Percentiles rank a stretch among this genome's conserved stretches.
Conservation (phyloP, 2,329 filamentous ascomycete genomes). For the Remersonia thermophila region DNA sequence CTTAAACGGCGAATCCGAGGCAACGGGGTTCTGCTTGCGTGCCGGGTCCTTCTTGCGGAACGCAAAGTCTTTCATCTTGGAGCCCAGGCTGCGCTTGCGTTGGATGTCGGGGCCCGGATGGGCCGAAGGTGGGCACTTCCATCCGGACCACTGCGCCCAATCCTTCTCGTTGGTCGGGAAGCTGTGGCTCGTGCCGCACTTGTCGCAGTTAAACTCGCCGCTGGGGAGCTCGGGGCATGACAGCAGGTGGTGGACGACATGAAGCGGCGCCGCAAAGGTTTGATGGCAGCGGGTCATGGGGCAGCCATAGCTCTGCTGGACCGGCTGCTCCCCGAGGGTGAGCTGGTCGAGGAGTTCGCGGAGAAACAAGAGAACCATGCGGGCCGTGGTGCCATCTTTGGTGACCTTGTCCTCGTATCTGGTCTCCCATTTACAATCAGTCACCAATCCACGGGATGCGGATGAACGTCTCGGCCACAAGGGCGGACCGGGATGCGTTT, state of each 20-base stretch:
- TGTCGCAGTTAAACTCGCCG: constrained; percentile 21
- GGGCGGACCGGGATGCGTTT: neutral
- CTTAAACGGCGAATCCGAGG: constrained; percentile 8
- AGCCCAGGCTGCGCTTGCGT: constrained; percentile 18
- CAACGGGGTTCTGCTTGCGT: constrained; percentile 7
- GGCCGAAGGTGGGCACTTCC: constrained; percentile 12
- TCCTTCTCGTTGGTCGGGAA: constrained; percentile 22
- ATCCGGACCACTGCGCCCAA: constrained; percentile 19
- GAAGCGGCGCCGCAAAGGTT: constrained; percentile 15
- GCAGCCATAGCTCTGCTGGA: constrained; percentile 16
- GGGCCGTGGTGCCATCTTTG: constrained; percentile 18
- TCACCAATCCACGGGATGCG: too few relatives aligned
- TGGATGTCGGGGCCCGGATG: constrained; percentile 9
- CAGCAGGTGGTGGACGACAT: constrained; percentile 20
- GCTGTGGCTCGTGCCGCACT: constrained; percentile 18
- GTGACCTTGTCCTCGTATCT: constrained; percentile 21
- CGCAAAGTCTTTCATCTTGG: constrained; percentile 18
- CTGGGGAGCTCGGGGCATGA: constrained; percentile 18
- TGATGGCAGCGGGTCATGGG: constrained; percentile 19
- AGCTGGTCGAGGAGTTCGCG: constrained; percentile 19
- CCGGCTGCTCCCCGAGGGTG: constrained; percentile 9
- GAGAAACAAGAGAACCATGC: constrained; percentile 20
- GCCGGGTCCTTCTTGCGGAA: constrained; percentile 11
- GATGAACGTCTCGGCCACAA: neutral
- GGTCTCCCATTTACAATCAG: neutral